A percentile compares a stretch with the other conserved stretches of the same genome.
Conservation (phyloP, 805 yeast genomes). For the Ogataea sp. region DNA sequence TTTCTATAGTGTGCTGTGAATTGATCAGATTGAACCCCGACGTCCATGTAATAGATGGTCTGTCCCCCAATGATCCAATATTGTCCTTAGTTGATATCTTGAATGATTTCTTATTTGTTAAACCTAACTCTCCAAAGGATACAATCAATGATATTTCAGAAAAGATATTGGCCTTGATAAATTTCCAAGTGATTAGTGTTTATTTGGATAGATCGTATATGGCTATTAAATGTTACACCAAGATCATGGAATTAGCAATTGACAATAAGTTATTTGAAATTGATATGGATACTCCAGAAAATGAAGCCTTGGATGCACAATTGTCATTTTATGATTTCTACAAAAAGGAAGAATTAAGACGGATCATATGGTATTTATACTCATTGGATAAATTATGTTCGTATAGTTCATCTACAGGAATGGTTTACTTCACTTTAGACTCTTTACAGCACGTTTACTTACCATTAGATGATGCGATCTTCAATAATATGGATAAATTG, state of each 20-base stretch:
- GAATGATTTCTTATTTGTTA: background rate
- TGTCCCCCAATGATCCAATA: background rate
- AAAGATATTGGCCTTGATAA: background rate
- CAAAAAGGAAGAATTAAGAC: constrained; percentile 1
- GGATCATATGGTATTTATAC: constrained; percentile 2
- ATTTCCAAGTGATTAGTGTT: background rate
- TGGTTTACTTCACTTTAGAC: background rate
- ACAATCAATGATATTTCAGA: background rate
- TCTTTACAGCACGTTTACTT: background rate
- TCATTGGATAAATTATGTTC: background rate
- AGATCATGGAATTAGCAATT: background rate
- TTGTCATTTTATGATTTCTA: background rate
- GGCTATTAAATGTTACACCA: background rate
- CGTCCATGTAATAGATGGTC: background rate
- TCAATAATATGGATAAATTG: background rate
- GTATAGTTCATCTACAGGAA: background rate
- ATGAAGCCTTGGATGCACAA: too few relatives aligned
- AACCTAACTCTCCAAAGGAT: background rate
- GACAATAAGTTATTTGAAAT: background rate
- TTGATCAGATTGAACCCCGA: background rate
- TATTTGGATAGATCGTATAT: background rate
- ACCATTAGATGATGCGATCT: background rate
- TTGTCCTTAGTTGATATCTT: background rate
- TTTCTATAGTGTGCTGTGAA: background rate
- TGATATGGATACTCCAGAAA: too few relatives aligned